Evolutionary conservation across 495 filamentous ascomycete species (phyloP).

Genomic region (Talaromyces stipitatus): DNA sequence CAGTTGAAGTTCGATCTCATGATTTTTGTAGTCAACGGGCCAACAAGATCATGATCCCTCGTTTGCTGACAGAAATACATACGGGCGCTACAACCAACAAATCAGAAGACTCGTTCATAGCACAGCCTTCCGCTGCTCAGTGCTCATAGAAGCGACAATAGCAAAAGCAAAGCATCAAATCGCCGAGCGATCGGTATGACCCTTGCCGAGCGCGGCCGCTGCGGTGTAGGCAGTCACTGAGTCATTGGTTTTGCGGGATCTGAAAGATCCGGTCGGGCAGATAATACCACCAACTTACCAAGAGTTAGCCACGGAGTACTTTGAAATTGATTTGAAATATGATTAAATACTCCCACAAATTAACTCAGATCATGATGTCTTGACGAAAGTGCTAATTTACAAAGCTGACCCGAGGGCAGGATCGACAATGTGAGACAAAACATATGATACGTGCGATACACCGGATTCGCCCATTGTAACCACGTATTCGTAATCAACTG

Average conservation of each 20-base stretch:
- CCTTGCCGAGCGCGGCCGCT: neutral
- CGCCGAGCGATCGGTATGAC: neutral
- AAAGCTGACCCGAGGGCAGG: too few relatives aligned
- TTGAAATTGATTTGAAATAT: too few relatives aligned
- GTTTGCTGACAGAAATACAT: neutral
- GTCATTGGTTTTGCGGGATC: neutral
- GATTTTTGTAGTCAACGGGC: neutral
- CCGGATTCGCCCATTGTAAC: neutral
- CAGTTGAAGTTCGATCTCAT: neutral
- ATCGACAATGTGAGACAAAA: neutral
- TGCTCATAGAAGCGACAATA: neutral
- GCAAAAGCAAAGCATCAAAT: neutral
- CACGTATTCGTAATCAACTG: constrained; percentile 1
- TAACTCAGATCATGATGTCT: neutral
- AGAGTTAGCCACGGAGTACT: too few relatives aligned
- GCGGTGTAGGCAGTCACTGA: neutral
- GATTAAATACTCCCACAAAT: too few relatives aligned
- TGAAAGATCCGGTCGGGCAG: neutral
- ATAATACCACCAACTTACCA: too few relatives aligned
- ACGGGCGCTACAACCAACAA: neutral
- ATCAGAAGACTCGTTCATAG: neutral
- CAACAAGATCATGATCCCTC: neutral
- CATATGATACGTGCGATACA: neutral
- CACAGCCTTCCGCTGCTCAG: neutral
- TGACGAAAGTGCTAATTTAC: too few relatives aligned